phyloP scores from a whole-genome alignment of 2,329 filamentous ascomycete genomes.

The Grosmannia serpens region DNA sequence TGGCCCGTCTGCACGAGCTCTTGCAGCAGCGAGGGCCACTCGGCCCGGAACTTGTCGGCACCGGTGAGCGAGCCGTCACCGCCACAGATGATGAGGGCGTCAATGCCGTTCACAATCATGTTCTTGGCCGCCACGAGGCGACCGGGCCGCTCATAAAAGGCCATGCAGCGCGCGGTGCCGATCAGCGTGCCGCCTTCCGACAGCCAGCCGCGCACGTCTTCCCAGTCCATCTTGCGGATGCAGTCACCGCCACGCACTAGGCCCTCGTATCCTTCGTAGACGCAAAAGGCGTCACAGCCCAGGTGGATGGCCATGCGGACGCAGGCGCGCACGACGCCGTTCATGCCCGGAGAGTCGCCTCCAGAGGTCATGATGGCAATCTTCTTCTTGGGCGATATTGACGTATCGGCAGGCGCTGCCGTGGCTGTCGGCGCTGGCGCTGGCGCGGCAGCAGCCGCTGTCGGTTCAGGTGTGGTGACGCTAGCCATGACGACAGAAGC shows the following conservation, averaged over 20 bases:
- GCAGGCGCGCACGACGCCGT: slow-evolving; percentile 77
- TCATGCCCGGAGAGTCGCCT: slow-evolving; percentile 92
- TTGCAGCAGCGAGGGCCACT: slow-evolving; percentile 80
- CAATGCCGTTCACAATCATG: slow-evolving; percentile 84
- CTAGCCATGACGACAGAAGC: too few relatives aligned
- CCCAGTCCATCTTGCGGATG: slow-evolving; percentile 81
- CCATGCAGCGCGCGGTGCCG: slow-evolving; percentile 85
- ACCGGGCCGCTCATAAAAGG: slow-evolving; percentile 80
- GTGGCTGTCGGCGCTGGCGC: too few relatives aligned
- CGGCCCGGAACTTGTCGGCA: slow-evolving; percentile 81
- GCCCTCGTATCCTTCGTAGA: slow-evolving; percentile 94
- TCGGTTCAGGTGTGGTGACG: too few relatives aligned
- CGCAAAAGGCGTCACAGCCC: slow-evolving; percentile 65
- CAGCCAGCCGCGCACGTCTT: slow-evolving; percentile 88
- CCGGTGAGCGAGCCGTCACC: slow-evolving; percentile 94
- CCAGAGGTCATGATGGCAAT: slow-evolving; percentile 93
- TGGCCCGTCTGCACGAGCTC: slow-evolving; percentile 70
- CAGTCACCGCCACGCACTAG: slow-evolving; percentile 80
- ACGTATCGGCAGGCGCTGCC: not conserved
- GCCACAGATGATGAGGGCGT: slow-evolving; percentile 92
- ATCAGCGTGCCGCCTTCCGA: slow-evolving; percentile 93
- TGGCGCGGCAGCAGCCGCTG: too few relatives aligned
- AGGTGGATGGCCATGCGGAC: slow-evolving; percentile 85
- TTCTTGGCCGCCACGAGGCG: slow-evolving; percentile 84
- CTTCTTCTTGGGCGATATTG: slow-evolving; percentile 31